These are phyloP conservation scores for Glycine tomentella DNA, from an alignment of 306 rosid species.

Conservation along the genomic window DNA sequence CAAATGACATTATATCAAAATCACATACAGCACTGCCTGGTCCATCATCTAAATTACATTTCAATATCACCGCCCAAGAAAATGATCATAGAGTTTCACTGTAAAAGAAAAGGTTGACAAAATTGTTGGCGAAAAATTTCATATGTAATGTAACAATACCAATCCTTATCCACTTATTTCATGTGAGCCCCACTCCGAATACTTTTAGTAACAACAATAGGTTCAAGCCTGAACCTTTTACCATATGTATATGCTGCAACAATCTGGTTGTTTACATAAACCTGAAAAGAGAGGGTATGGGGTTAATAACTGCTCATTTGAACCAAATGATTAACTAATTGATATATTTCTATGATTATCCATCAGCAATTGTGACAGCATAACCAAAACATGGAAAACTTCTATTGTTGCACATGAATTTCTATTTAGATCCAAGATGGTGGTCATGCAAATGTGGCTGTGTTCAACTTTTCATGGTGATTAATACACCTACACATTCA, in stretches of 20 bases:
- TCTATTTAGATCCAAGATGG: too few relatives aligned
- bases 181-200: not conserved
- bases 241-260: slow-evolving; percentile 31
- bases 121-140: slow-evolving; percentile 36
- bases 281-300: slow-evolving; percentile 30
- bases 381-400: too few relatives aligned
- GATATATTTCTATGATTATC: not conserved
- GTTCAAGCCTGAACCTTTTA: slow-evolving; percentile 6
- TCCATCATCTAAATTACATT: slow-evolving; percentile 40
- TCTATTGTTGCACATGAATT: too few relatives aligned
- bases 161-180: slow-evolving; percentile 36
- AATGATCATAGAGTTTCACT: slow-evolving; percentile 32
- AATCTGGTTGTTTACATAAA: not conserved
- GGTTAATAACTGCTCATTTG: not conserved
- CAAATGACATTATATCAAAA: slow-evolving; percentile 27
- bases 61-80: slow-evolving; percentile 26
- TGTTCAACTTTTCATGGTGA: too few relatives aligned
- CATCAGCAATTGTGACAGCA: not conserved
- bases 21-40: slow-evolving; percentile 10
- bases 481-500: not conserved
- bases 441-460: too few relatives aligned
- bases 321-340: slow-evolving; percentile 3
- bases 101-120: slow-evolving; percentile 34
- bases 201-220: too few relatives aligned
- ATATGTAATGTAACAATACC: slow-evolving; percentile 31